Evolutionary conservation across 148 eudicot species (phyloP).

Genomic region (Chenopodium album): DNA sequence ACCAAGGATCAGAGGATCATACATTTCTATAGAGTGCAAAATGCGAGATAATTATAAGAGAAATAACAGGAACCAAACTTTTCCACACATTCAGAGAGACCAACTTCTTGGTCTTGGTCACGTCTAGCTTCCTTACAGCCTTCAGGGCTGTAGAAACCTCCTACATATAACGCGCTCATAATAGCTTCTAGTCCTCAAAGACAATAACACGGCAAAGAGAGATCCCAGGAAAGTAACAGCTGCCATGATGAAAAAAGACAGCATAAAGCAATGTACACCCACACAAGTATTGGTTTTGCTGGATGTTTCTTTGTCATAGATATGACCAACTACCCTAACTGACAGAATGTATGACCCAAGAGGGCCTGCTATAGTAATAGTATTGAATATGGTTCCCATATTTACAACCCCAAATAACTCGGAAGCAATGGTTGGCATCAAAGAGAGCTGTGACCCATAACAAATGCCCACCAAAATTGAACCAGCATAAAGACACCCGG

Average conservation of each 20-base stretch:
- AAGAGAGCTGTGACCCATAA: constrained; percentile 71
- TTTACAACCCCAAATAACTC: constrained; percentile 69
- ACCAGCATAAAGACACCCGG: constrained; percentile 57
- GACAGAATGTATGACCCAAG: constrained; percentile 71
- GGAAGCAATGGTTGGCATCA: constrained; percentile 74
- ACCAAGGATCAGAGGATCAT: background rate
- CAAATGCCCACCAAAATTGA: constrained; percentile 63
- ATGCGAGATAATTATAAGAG: background rate
- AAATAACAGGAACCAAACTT: constrained; percentile 1
- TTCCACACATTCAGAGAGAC: background rate
- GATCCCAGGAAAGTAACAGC: constrained; percentile 48
- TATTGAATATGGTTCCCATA: constrained; percentile 72
- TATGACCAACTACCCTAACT: constrained; percentile 59
- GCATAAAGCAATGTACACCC: constrained; percentile 56
- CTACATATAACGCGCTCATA: constrained; percentile 39
- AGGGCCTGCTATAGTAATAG: constrained; percentile 64
- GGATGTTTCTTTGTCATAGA: constrained; percentile 59
- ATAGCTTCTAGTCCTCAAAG: constrained; percentile 46
- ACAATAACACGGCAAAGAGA: constrained; percentile 43
- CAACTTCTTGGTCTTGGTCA: background rate
- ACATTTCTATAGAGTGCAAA: background rate
- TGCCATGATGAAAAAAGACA: constrained; percentile 65
- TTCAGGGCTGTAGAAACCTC: constrained; percentile 25
- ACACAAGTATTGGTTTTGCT: constrained; percentile 39
- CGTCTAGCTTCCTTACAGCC: background rate